Evolutionary conservation across 139 green algal species (phyloP).

Genomic region (Picochlorum sp.): DNA sequence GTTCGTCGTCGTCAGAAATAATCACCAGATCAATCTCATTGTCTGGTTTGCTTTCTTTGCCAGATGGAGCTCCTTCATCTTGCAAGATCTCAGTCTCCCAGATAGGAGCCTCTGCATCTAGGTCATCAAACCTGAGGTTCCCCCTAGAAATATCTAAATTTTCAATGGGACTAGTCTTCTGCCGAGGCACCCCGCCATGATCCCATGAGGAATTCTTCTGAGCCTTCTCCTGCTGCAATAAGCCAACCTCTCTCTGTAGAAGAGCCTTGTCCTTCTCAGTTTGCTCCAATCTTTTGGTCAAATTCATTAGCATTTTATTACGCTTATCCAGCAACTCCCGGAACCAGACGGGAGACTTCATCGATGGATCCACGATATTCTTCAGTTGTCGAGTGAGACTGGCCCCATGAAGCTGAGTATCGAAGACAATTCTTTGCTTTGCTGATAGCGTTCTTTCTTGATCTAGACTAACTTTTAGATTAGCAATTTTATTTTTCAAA

Average conservation of each 20-base stretch:
- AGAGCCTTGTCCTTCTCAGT: constrained; percentile 2
- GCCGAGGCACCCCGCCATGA: background rate
- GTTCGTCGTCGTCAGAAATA: too few relatives aligned
- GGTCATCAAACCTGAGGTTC: background rate
- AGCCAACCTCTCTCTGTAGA: background rate
- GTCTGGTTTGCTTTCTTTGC: too few relatives aligned
- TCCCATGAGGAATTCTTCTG: background rate
- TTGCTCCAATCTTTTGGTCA: background rate
- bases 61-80: too few relatives aligned
- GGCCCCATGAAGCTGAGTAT: background rate
- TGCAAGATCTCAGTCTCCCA: constrained; percentile 1
- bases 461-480: background rate
- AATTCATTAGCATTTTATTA: background rate
- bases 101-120: background rate
- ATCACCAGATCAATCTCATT: too few relatives aligned
- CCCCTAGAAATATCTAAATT: background rate
- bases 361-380: background rate
- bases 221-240: background rate
- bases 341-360: background rate
- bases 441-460: background rate
- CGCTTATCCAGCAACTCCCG: background rate
- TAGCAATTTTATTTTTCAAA: constrained; percentile 5
- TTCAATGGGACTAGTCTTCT: background rate
- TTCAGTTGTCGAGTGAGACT: background rate
- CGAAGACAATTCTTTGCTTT: background rate